Evolutionary conservation across 257 asterid species (phyloP).

Genomic region (Oldenlandia corymbosa): DNA sequence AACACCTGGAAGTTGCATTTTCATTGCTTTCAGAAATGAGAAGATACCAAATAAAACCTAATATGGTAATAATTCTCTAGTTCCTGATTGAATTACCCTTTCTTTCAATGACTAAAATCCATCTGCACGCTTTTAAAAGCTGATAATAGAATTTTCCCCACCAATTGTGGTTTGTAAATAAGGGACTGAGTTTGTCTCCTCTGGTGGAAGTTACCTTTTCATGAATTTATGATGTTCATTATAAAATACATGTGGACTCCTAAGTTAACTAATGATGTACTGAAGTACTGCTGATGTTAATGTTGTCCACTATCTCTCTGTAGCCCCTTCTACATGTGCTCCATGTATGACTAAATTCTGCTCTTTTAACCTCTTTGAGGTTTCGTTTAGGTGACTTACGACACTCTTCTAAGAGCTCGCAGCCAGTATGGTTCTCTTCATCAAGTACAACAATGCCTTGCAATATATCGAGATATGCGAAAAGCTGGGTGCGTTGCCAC

Average conservation of each 20-base stretch:
- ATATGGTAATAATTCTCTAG: conserved; percentile 47
- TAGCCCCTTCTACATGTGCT: background rate
- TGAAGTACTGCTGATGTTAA: background rate
- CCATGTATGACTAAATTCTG: background rate
- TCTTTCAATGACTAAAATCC: background rate
- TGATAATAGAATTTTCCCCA: background rate
- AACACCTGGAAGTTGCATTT: conserved; percentile 59
- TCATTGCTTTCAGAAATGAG: conserved; percentile 66
- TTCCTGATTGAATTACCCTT: background rate
- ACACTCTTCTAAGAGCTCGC: conserved; percentile 85
- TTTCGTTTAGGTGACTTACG: conserved; percentile 71
- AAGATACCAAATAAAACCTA: conserved; percentile 69
- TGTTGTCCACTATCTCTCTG: background rate
- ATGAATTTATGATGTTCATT: background rate
- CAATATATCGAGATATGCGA: conserved; percentile 84
- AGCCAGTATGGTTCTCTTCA: conserved; percentile 66
- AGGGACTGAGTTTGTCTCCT: background rate
- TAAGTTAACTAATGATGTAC: background rate
- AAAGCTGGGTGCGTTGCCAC: conserved; percentile 71
- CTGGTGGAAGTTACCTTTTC: background rate
- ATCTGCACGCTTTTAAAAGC: background rate
- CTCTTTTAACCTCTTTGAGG: conserved; percentile 13
- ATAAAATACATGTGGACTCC: background rate
- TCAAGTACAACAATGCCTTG: conserved; percentile 84
- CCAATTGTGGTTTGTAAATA: too few relatives aligned